Evolutionary conservation across 768 basidiomycete genomes (phyloP).

Genomic region (Collybia mongolica): DNA sequence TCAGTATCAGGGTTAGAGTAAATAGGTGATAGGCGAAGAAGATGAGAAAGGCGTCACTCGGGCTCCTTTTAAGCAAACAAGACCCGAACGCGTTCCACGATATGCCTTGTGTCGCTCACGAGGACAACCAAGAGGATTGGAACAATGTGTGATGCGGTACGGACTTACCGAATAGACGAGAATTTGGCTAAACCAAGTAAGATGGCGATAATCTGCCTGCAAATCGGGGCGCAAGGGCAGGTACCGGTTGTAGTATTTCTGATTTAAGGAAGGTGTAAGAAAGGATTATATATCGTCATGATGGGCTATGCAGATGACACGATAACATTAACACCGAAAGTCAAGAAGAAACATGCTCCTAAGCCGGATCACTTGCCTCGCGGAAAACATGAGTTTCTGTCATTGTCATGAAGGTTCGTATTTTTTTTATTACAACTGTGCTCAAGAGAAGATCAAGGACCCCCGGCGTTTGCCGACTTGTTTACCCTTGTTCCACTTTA

Average conservation of each 20-base stretch:
- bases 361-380: conserved; percentile 37
- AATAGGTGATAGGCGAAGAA: conserved; percentile 8
- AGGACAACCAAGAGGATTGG: conserved; percentile 30
- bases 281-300: conserved; percentile 7
- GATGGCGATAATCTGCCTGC: conserved; percentile 19
- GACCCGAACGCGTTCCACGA: conserved; percentile 9
- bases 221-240: conserved; percentile 15
- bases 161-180: conserved; percentile 28
- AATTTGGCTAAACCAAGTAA: conserved; percentile 6
- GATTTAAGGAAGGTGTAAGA: conserved; percentile 11
- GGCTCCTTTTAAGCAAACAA: conserved; percentile 9
- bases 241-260: conserved; percentile 9
- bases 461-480: conserved; percentile 8
- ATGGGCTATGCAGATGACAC: conserved; percentile 4
- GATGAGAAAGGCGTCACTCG: conserved; percentile 6
- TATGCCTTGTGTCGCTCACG: conserved; percentile 41
- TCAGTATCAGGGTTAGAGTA: conserved; percentile 1
- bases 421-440: neutral
- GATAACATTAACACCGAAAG: neutral
- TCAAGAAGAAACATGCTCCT: conserved; percentile 1
- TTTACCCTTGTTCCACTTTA: conserved; percentile 3
- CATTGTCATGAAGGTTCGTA: conserved; percentile 5
- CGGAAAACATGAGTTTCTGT: conserved; percentile 39
- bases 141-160: conserved; percentile 22
- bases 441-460: neutral